Evolutionary conservation across 2,329 filamentous ascomycete genomes (phyloP).

Genomic region (Scedosporium boydii): DNA sequence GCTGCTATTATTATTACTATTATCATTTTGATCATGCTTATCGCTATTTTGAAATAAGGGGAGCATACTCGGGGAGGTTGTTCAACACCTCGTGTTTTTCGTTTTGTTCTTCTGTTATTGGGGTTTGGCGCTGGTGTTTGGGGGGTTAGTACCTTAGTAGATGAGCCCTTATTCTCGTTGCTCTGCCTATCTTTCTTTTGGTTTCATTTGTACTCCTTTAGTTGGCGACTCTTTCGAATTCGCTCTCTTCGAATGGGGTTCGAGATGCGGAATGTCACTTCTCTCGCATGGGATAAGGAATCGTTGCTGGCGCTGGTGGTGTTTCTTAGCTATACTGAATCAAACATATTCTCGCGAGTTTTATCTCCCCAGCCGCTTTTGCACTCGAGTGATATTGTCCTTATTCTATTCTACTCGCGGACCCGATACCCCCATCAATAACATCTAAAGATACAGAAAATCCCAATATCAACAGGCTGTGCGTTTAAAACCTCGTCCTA

Average conservation of each 20-base stretch:
- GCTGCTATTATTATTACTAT: slow-evolving; percentile 73
- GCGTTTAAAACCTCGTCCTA: no score
- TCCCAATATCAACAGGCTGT: not conserved
- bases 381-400: not conserved
- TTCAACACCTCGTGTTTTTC: no score
- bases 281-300: not conserved
- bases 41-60: slow-evolving; percentile 65
- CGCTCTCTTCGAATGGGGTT: not conserved
- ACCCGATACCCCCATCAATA: not conserved
- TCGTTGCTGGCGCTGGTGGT: not conserved
- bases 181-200: not conserved
- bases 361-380: not conserved
- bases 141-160: not conserved
- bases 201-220: not conserved
- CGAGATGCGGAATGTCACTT: not conserved
- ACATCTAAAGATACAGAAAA: not conserved
- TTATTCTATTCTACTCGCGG: not conserved
- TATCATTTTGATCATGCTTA: slow-evolving; percentile 70
- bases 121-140: not conserved
- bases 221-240: not conserved
- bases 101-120: no score
- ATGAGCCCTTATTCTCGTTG: not conserved
- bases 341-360: not conserved
- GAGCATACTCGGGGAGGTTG: not conserved
- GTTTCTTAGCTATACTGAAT: not conserved